phyloP scores from a whole-genome alignment of 345 rosid species.

The Brassica rapa region DNA sequence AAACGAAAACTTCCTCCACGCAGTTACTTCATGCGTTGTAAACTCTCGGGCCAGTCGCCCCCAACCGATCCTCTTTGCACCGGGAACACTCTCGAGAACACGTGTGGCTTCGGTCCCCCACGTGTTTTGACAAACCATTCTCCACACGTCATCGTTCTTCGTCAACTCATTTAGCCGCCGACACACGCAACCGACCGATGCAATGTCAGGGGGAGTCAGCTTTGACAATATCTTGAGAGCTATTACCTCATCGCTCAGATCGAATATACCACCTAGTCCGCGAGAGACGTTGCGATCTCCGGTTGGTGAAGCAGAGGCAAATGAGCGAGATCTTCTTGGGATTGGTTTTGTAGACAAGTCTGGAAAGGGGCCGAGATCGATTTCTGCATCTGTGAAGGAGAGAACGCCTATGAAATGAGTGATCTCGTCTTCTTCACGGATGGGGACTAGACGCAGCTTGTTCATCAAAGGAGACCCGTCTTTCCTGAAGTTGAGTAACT shows the following conservation, averaged over 20 bases:
- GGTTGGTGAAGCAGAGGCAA: constrained; percentile 46
- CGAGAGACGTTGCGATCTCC: constrained; percentile 70
- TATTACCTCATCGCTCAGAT: constrained; percentile 79
- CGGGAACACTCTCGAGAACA: constrained; percentile 77
- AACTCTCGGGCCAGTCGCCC: constrained; percentile 81
- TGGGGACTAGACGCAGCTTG: constrained; percentile 78
- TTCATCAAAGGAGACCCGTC: constrained; percentile 89
- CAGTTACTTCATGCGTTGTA: constrained; percentile 85
- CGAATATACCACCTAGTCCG: constrained; percentile 68
- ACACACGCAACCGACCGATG: constrained; percentile 79
- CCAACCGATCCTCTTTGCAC: constrained; percentile 90
- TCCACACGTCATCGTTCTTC: constrained; percentile 88
- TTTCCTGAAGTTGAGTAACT: constrained; percentile 79
- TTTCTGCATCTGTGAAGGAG: constrained; percentile 69
- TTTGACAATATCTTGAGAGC: constrained; percentile 70
- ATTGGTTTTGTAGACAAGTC: constrained; percentile 47
- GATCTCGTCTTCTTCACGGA: constrained; percentile 74
- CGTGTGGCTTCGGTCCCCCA: constrained; percentile 92
- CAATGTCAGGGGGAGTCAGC: constrained; percentile 82
- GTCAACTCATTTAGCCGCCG: constrained; percentile 64
- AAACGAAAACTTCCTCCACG: constrained; percentile 90
- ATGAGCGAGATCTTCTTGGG: constrained; percentile 48
- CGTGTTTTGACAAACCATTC: constrained; percentile 91
- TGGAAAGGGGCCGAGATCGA: constrained; percentile 59
- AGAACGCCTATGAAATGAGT: constrained; percentile 90